Conservation (phyloP, 1,139 yeast genomes). For the Yamadazyma atlantica region DNA sequence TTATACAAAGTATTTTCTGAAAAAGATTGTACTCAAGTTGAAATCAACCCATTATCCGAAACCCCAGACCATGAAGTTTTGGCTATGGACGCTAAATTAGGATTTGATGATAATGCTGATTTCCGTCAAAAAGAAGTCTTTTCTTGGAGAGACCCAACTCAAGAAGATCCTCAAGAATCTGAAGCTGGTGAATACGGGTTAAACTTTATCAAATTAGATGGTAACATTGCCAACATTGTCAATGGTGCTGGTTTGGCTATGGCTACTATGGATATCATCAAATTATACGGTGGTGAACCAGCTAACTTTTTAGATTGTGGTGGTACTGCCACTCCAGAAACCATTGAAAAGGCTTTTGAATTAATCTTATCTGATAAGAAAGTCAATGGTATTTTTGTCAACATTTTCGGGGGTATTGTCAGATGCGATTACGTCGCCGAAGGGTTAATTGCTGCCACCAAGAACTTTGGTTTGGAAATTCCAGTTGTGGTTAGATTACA, state of each 20-base stretch:
- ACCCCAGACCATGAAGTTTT: conserved; percentile 85
- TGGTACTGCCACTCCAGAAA: conserved; percentile 99
- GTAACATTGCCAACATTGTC: conserved; percentile 97
- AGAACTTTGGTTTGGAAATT: conserved; percentile 90
- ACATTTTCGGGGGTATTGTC: conserved; percentile 98
- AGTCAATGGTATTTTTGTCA: conserved; percentile 95
- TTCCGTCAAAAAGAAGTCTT: conserved; percentile 95
- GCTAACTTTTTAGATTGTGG: conserved; percentile 99
- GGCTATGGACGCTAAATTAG: conserved; percentile 99
- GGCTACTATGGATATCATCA: conserved; percentile 99
- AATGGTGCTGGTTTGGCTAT: conserved; percentile 99
- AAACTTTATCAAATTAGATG: conserved; percentile 96
- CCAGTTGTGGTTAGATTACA: conserved; percentile 98
- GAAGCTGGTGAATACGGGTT: conserved; percentile 87
- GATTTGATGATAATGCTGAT: conserved; percentile 94
- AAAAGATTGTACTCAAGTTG: conserved; percentile 96
- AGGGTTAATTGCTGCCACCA: conserved; percentile 93
- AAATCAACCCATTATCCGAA: conserved; percentile 97
- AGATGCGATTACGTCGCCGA: conserved; percentile 98
- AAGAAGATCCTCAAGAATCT: conserved; percentile 97
- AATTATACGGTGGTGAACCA: conserved; percentile 97
- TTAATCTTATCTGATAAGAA: conserved; percentile 85
- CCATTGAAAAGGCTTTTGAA: conserved; percentile 95
- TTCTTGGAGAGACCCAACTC: conserved; percentile 95
- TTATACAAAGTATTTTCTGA: conserved; percentile 86